Percentiles rank a stretch among this genome's conserved stretches.
These are phyloP conservation scores for Penicillium dipodomyicola DNA, from an alignment of 495 filamentous ascomycete species.

Conservation along the genomic window DNA sequence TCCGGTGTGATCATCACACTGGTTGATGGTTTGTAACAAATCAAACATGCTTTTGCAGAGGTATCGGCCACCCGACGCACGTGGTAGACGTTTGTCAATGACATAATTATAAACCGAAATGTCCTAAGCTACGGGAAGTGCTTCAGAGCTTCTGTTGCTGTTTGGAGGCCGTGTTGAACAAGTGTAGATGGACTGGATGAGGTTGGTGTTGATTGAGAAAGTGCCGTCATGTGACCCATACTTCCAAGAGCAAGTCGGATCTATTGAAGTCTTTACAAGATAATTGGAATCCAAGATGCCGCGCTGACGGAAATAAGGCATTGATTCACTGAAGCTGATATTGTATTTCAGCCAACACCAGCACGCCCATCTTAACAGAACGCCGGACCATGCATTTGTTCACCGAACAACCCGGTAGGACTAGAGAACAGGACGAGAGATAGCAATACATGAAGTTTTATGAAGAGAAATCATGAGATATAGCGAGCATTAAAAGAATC, in stretches of 20 bases:
- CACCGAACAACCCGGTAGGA: constrained; percentile 18
- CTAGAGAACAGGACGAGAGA: constrained; percentile 15
- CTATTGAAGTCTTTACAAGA: not conserved
- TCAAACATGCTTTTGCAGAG: constrained; percentile 74
- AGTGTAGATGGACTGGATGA: constrained; percentile 9
- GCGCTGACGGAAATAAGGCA: not conserved
- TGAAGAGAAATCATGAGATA: constrained; percentile 12
- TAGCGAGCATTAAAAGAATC: constrained; percentile 12
- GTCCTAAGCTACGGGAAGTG: not conserved
- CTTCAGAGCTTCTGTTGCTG: not conserved
- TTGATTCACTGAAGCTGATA: constrained; percentile 1
- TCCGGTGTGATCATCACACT: constrained; percentile 87
- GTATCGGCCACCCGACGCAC: constrained; percentile 86
- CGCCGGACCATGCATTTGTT: constrained; percentile 35
- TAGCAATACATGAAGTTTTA: constrained; percentile 13
- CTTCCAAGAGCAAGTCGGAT: not conserved
- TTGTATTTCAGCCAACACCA: constrained; percentile 6
- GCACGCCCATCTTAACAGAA: constrained; percentile 15
- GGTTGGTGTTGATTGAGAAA: constrained; percentile 9
- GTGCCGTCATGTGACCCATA: constrained; percentile 19
- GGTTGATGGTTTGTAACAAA: constrained; percentile 86
- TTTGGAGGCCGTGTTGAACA: not conserved
- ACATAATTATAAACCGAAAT: constrained; percentile 29
- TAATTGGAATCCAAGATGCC: not conserved
- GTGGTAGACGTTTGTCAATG: constrained; percentile 79